Evolutionary conservation across 176 grass and related monocot species (phyloP), one percentile per base, ranked within the genome.

Genomic region (Alopecurus myosuroides): DNA sequence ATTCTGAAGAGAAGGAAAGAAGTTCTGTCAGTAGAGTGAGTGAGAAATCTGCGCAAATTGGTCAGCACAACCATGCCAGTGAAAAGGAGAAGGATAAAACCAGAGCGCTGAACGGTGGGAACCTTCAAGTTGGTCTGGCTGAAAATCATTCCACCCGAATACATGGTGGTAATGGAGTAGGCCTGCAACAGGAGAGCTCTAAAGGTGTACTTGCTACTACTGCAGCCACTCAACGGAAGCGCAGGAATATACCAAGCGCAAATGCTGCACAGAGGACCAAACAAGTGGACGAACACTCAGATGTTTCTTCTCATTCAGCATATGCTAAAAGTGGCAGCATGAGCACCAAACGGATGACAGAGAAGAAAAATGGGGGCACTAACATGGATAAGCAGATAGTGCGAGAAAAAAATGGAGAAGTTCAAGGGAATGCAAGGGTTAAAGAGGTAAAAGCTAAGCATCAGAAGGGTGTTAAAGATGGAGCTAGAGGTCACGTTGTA

Each of bases 1-100:
- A 50, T 79, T 48, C 70, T 58, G 30, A 78, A 86, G 71, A 62
- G 56, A 91, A 84, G 65, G 81, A 85, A 82, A 80, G 50, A 84
- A 81, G 31, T 82, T 44, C 70, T 41, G 9, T 19, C 40, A 57
- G 67, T 56, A 68, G 81, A 67, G 76, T 52, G 31, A 8, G 82
- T 53, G 30, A 83, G 45, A 73, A 73, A 67, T 84, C 77, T 26
- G 26, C 10, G 15, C 37, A 33, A 44, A 17, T 4, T 79, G 28
- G 72, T 56, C 71, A 79, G 48, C 33, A 39, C 31, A 79, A 82
- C 63, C 57, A 85, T 79, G 36, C 37, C 11, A 48, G 18, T 78
- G 77, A 78, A 65, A 86, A 90, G 56, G 60, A 55, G 18, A 77
- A 66, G 37, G 18, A 12, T 41, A 75, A 86, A 81, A 82, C 52